A percentile compares a stretch with the other conserved stretches of the same genome.
Conservation (phyloP, 495 filamentous ascomycete genomes). For the Xylaria flabelliformis region DNA sequence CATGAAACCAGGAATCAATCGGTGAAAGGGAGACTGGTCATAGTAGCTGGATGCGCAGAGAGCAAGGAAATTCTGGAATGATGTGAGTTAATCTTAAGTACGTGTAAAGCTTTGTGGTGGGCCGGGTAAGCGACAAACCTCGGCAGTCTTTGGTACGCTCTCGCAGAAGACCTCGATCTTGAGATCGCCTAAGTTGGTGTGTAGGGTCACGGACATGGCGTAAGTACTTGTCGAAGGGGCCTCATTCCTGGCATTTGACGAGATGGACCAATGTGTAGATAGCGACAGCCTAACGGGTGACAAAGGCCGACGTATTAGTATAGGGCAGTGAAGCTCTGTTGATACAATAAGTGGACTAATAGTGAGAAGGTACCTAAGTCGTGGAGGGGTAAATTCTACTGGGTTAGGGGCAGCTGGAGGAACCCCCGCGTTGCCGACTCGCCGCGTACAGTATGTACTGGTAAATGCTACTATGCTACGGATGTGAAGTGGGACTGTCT, state of each 20-base stretch:
- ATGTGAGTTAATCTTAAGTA: neutral
- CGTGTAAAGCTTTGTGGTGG: slow-evolving; percentile 18
- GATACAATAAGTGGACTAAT: neutral
- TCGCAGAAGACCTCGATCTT: slow-evolving; percentile 98
- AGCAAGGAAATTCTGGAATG: slow-evolving; percentile 86
- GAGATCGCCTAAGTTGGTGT: slow-evolving; percentile 88
- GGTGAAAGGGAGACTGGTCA: slow-evolving; percentile 88
- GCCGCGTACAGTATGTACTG: neutral
- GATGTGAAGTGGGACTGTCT: too few species aligned
- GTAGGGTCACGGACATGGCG: slow-evolving; percentile 73
- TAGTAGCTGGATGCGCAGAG: slow-evolving; percentile 91
- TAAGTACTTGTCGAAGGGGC: neutral
- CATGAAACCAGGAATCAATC: slow-evolving; percentile 89
- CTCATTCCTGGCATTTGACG: neutral
- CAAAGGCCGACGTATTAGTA: neutral
- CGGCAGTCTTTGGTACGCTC: slow-evolving; percentile 86
- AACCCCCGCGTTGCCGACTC: neutral
- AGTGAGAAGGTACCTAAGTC: neutral
- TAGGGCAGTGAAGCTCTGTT: neutral
- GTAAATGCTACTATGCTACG: too few species aligned
- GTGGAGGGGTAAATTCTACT: slow-evolving; percentile 2
- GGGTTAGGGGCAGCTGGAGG: neutral
- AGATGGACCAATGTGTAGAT: neutral
- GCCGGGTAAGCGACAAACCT: slow-evolving; percentile 51
- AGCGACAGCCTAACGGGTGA: neutral